Percentiles rank a stretch among this genome's conserved stretches.
Conservation (phyloP, 148 eudicot species). For the Limonium bicolor region DNA sequence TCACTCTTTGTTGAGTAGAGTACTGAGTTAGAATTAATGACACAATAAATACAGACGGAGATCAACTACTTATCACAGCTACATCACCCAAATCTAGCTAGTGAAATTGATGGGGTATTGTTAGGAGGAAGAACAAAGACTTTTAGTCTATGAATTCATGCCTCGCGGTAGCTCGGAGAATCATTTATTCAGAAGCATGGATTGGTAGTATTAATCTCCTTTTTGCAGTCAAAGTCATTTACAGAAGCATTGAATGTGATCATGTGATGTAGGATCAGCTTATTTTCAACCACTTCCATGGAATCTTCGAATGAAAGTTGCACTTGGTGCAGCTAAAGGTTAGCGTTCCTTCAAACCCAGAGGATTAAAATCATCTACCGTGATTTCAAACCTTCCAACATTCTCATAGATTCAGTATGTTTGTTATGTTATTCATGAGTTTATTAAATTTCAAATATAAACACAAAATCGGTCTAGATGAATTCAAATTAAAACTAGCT, state of each 20-base stretch:
- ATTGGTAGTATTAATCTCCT: slow-evolving; percentile 27
- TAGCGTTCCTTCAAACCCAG: slow-evolving; percentile 77
- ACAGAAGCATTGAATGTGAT: neutral
- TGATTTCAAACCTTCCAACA: slow-evolving; percentile 68
- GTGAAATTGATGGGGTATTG: slow-evolving; percentile 80
- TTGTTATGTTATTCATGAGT: too few relatives aligned
- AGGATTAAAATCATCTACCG: slow-evolving; percentile 68
- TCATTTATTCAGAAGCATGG: slow-evolving; percentile 66
- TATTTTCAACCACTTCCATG: slow-evolving; percentile 71
- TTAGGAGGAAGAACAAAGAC: slow-evolving; percentile 73
- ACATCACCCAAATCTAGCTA: slow-evolving; percentile 65
- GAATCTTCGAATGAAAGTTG: slow-evolving; percentile 62
- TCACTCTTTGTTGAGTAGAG: too few relatives aligned
- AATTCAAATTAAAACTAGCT: neutral
- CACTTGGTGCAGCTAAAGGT: slow-evolving; percentile 81
- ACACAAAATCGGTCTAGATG: too few relatives aligned
- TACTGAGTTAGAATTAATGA: too few relatives aligned
- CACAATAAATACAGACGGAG: slow-evolving; percentile 61
- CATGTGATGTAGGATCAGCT: too few relatives aligned
- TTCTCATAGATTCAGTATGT: slow-evolving; percentile 74
- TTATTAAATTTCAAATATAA: neutral
- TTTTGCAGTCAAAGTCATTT: neutral
- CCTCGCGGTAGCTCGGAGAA: slow-evolving; percentile 76
- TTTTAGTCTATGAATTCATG: slow-evolving; percentile 78
- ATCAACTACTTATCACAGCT: slow-evolving; percentile 74